Base-by-base conservation (phyloP, 2,329 filamentous ascomycete species). In the Tolypocladium album region DNA sequence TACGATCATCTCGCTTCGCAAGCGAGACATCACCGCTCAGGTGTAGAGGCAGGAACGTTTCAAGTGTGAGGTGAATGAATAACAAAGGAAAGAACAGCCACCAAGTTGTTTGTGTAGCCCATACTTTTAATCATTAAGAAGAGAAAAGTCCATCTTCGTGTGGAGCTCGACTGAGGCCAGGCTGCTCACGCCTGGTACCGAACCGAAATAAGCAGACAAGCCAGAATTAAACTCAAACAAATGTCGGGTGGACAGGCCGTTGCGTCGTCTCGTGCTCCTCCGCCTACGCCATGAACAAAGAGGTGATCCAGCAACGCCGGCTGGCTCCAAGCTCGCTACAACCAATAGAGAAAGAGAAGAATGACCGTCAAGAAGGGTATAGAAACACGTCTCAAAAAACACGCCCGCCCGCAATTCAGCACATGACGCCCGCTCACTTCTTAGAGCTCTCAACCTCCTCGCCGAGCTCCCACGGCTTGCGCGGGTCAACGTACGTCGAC, bases 401-500 rank as follows among this genome's bases (percentile, higher is more conserved):
- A n/a, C n/a, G n/a, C 65, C 59, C 61, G 62, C 58, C 61, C 61
- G 66, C 61, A 61, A 63, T 64, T 40, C 55, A 11, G n/a, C 55
- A 42, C n/a, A 31, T n/a, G n/a, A 38, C 42, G 13, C 50, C 40
- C 39, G 47, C 43, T 68, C 64, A 72, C 62, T 69, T 70, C 59
- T 64, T 71, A 12, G 70, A 55, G 58, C 65, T 65, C 31, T 82
- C 79, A 27, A 84, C 75, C 64, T 85, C 82, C 55, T 79, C 78
- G 1, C 81, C 81, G 34, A 85, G 69, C 65, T 81, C 80, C 61
- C 74, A 75, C 2, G 83, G 82, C 61, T 73, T 78, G 52, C 78
- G 74, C 15, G 81, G 81, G 62, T 86, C 83, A 24, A 85, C 81
- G 57, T 79, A 75, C 20, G 82, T 80, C 40, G 80, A 81, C 58